phyloP scores from a whole-genome alignment of 1,139 yeast species.

The Yamadazyma dendronema region DNA sequence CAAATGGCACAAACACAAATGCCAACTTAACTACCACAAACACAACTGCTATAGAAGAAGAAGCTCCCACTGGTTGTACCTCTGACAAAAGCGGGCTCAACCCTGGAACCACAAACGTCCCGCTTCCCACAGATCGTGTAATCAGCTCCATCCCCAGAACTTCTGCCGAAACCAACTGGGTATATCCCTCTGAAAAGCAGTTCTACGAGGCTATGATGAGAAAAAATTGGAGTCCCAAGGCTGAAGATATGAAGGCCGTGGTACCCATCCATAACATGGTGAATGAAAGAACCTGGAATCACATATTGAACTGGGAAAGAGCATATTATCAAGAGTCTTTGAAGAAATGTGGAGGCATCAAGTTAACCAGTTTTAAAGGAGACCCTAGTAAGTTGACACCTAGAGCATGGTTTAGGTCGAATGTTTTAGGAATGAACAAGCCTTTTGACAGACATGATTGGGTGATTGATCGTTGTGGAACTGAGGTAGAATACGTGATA shows the following conservation, averaged over 20 bases:
- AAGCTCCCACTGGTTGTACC: too few species aligned
- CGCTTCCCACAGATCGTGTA: conserved; percentile 67
- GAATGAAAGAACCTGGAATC: conserved; percentile 90
- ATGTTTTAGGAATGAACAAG: conserved; percentile 58
- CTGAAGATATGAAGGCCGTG: conserved; percentile 81
- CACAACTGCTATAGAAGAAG: too few species aligned
- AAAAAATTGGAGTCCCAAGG: conserved; percentile 82
- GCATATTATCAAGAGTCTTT: conserved; percentile 51
- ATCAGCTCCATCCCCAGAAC: conserved; percentile 86
- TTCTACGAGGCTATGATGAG: conserved; percentile 92
- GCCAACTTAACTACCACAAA: too few species aligned
- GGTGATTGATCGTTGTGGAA: conserved; percentile 87
- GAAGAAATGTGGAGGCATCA: conserved; percentile 73
- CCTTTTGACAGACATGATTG: conserved; percentile 98
- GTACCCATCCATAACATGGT: conserved; percentile 95
- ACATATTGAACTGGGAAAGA: conserved; percentile 80
- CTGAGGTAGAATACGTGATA: conserved; percentile 81
- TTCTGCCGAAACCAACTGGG: conserved; percentile 67
- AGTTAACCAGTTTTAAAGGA: conserved; percentile 84
- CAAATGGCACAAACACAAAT: too few species aligned
- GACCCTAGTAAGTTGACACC: conserved; percentile 85
- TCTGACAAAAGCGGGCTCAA: conserved; percentile 33
- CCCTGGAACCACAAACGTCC: conserved; percentile 20
- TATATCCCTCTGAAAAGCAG: conserved; percentile 94
- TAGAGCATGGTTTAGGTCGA: conserved; percentile 73